Evolutionary conservation across 163 green algal genomes (phyloP).

Genomic region (Scenedesmus sp.): DNA sequence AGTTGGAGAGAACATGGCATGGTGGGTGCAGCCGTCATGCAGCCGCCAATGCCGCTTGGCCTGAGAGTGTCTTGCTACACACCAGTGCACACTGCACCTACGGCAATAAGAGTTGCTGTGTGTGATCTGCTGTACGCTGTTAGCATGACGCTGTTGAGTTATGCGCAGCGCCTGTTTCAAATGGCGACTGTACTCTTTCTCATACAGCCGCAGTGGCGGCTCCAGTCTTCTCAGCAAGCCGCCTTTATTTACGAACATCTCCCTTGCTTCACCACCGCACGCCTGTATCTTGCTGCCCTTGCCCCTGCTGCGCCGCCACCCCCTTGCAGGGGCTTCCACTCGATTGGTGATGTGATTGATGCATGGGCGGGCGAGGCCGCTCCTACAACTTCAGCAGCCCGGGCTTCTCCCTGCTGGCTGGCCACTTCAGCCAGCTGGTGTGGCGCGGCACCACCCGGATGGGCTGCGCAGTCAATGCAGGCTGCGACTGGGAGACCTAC

Average conservation of each 20-base stretch:
- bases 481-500: constrained; percentile 31
- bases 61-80: too few relatives aligned
- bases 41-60: too few relatives aligned
- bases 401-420: constrained; percentile 27
- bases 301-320: neutral
- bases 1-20: constrained; percentile 49
- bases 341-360: constrained; percentile 23
- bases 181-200: too few relatives aligned
- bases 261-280: too few relatives aligned
- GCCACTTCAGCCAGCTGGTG: constrained; percentile 56
- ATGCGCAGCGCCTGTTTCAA: too few relatives aligned
- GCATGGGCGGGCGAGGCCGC: constrained; percentile 43
- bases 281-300: neutral
- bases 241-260: too few relatives aligned
- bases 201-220: too few relatives aligned
- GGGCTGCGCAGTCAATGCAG: constrained; percentile 30
- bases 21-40: neutral
- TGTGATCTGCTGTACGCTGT: too few relatives aligned
- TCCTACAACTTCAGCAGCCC: constrained; percentile 57
- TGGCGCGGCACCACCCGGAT: constrained; percentile 39
- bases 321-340: constrained; percentile 25
- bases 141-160: too few relatives aligned
- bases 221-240: too few relatives aligned
- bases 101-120: too few relatives aligned
- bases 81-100: too few relatives aligned